Evolutionary conservation across 179 eudicot species (phyloP), one percentile per base, ranked within the genome.

Genomic region (Heliamphora pulchella): DNA sequence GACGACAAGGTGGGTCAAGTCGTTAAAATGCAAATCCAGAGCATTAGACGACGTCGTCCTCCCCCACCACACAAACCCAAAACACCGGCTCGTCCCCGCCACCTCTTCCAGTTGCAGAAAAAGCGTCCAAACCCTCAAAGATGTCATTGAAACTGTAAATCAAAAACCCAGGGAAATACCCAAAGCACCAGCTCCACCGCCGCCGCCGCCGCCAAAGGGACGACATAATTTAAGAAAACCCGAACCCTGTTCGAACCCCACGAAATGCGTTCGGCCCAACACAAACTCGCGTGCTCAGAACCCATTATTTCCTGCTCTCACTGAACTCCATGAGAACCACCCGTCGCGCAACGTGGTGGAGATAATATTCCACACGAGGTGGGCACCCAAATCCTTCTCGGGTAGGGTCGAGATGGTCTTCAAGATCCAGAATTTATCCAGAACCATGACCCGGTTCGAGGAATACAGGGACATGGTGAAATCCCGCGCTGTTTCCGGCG

Each of bases 281-380:
- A 13, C 8, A 58, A 86, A 39, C 9, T 78, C 64, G 75, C 85
- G 80, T 39, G 67, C 62, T 41, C 83, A 58, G 74, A 90, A 85
- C 68, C 72, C 90, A 18, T 80, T 78, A 14, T 84, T 90, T 13
- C 94, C 96, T 5, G 80, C 94, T 1, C 89, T 94, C 6, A 80
- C 92, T 13, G 96, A 93, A 86, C 86, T 94, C 0, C 91, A 86
- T 15, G 87, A 79, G 43, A 97, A 96, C 3, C 96, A 94, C 78
- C 94, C 96, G 0, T 94, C 98, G 0, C 86, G 98, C 7, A 93
- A 94, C 22, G 98, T 94, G 71, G 94, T 94, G 6, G 96, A 91
- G 89, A 94, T 94, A 22, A 94, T 94, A 61, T 93, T 94, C 78
- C 91, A 85, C 59, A 90, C 94, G 1, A 85, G 97, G 76, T 94